Conservation (phyloP, 148 eudicot genomes). For the Rhododendron kiyosumense region DNA sequence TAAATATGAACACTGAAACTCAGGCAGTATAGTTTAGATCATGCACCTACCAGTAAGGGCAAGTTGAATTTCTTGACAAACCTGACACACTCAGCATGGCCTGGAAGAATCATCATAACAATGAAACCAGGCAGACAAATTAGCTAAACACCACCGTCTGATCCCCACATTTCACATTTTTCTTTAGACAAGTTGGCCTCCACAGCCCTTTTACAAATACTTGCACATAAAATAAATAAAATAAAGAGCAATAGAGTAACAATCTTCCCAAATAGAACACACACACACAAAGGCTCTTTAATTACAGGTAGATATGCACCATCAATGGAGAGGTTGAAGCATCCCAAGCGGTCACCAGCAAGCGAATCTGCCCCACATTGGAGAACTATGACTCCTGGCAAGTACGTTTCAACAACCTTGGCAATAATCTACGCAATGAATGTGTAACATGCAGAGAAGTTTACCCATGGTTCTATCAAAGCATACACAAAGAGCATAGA, state of each 20-base stretch:
- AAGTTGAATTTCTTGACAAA: conserved; percentile 89
- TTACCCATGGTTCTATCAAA: background rate
- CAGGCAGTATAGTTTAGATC: background rate
- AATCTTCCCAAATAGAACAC: background rate
- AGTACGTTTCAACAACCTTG: conserved; percentile 88
- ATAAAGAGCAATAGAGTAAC: background rate
- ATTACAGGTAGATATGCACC: conserved; percentile 69
- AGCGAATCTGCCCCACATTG: conserved; percentile 99
- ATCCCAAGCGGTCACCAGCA: conserved; percentile 98
- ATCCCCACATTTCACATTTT: background rate
- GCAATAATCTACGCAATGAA: conserved; percentile 59
- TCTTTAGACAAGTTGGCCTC: background rate
- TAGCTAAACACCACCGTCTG: background rate
- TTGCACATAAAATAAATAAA: conserved; percentile 24
- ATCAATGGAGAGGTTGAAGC: conserved; percentile 98
- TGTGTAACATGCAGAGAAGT: conserved; percentile 1
- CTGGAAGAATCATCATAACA: conserved; percentile 35
- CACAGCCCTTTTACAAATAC: background rate
- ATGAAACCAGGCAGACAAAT: conserved; percentile 8
- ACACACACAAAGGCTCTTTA: conserved; percentile 11
- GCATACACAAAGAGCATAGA: background rate
- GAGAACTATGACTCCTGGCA: conserved; percentile 88
- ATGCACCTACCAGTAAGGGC: conserved; percentile 75
- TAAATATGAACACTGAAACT: conserved; percentile 3
- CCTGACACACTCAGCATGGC: conserved; percentile 96